These are phyloP conservation scores for Lipomyces yamanashiensis DNA, from an alignment of 805 yeast genomes.

Conservation along the genomic window DNA sequence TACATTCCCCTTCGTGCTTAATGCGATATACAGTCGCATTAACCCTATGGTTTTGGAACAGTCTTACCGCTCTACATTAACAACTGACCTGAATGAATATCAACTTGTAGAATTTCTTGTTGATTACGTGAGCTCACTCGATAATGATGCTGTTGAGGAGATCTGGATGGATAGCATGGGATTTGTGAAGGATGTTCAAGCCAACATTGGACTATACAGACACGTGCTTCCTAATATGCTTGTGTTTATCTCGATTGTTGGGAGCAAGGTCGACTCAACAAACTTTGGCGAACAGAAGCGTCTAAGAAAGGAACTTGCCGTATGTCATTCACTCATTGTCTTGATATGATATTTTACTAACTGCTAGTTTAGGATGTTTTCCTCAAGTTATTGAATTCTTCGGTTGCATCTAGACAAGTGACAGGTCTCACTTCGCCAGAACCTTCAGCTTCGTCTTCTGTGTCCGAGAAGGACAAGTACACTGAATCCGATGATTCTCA, in stretches of 20 bases:
- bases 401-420: slow-evolving; percentile 35
- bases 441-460: slow-evolving; percentile 12
- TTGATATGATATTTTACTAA: neutral
- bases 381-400: slow-evolving; percentile 44
- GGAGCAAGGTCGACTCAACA: slow-evolving; percentile 60
- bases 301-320: slow-evolving; percentile 58
- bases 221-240: slow-evolving; percentile 59
- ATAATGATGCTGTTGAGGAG: slow-evolving; percentile 78
- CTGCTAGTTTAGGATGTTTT: slow-evolving; percentile 47
- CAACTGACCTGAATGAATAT: slow-evolving; percentile 52
- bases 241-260: slow-evolving; percentile 56
- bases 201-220: slow-evolving; percentile 55
- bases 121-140: slow-evolving; percentile 66
- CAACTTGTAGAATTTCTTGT: slow-evolving; percentile 60
- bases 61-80: slow-evolving; percentile 52
- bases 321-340: neutral
- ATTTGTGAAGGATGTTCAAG: slow-evolving; percentile 64
- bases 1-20: slow-evolving; percentile 70
- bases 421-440: slow-evolving; percentile 31
- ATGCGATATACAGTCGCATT: slow-evolving; percentile 57
- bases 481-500: slow-evolving; percentile 15
- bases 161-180: slow-evolving; percentile 63
- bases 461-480: slow-evolving; percentile 21
- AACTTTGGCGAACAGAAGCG: slow-evolving; percentile 67
- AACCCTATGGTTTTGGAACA: slow-evolving; percentile 42